Percentiles rank a stretch among this genome's conserved stretches.
phyloP scores from a whole-genome alignment of 2,329 filamentous ascomycete species.

The Scopulariopsis brevicaulis region DNA sequence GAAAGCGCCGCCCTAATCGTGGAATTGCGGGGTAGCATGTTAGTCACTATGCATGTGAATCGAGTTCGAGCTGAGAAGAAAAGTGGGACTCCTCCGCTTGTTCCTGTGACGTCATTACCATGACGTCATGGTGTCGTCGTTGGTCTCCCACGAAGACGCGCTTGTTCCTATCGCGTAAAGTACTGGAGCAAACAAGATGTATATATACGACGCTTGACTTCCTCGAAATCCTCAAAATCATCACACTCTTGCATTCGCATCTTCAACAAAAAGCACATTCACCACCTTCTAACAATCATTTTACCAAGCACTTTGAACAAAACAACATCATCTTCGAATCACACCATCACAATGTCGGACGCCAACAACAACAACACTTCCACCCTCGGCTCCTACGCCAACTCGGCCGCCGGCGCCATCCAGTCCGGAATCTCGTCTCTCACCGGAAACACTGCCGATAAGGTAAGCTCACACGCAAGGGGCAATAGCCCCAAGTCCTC shows the following conservation, averaged over 20 bases:
- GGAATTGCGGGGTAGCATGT: too few species aligned
- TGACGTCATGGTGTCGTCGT: neutral
- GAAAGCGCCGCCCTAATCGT: too few species aligned
- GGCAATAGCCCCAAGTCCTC: neutral
- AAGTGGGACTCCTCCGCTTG: too few species aligned
- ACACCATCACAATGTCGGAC: slow-evolving; percentile 7
- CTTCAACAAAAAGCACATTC: neutral
- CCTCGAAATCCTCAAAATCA: neutral
- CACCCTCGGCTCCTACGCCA: slow-evolving; percentile 67
- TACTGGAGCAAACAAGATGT: neutral
- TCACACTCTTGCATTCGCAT: neutral
- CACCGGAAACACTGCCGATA: slow-evolving; percentile 47
- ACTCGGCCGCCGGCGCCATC: slow-evolving; percentile 60
- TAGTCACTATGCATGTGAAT: too few species aligned
- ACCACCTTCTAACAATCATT: neutral
- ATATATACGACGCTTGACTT: neutral
- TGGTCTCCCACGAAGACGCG: neutral
- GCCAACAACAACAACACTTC: slow-evolving; percentile 36
- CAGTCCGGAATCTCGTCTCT: slow-evolving; percentile 63
- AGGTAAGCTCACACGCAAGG: neutral
- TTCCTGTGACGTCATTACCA: neutral
- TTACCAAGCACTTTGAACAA: neutral
- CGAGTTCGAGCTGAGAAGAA: too few species aligned
- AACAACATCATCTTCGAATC: slow-evolving; percentile 9
- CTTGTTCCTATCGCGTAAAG: neutral